Conservation (phyloP, 257 asterid genomes). For the Przewalskia tangutica region DNA sequence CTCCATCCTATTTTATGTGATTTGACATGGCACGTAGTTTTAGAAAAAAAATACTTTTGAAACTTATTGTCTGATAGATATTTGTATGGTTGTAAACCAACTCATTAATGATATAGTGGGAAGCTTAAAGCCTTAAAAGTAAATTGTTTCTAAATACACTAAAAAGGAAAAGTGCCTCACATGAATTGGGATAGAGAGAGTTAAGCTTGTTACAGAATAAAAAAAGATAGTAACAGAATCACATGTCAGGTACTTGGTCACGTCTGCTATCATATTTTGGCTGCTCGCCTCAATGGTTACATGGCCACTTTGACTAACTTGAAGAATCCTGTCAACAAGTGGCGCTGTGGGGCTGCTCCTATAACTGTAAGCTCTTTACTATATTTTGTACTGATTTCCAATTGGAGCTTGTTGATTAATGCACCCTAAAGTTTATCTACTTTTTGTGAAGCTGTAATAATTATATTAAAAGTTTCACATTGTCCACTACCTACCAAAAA, state of each 20-base stretch:
- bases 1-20: background rate
- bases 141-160: background rate
- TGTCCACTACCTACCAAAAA: background rate
- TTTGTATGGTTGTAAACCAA: background rate
- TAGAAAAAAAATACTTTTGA: background rate
- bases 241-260: conserved; percentile 79
- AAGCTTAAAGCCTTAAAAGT: background rate
- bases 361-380: conserved; percentile 48
- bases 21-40: background rate
- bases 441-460: background rate
- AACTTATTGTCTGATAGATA: background rate
- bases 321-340: conserved; percentile 86
- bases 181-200: background rate
- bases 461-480: background rate
- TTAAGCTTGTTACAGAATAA: background rate
- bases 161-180: background rate
- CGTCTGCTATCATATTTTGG: conserved; percentile 72
- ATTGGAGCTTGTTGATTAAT: background rate
- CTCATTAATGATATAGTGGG: background rate
- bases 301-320: conserved; percentile 82
- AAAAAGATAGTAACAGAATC: background rate
- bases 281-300: conserved; percentile 89
- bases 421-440: background rate
- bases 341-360: conserved; percentile 98
- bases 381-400: background rate